Evolutionary conservation across 73 alveolate genomes (phyloP).

Genomic region (Blepharisma stoltei): DNA sequence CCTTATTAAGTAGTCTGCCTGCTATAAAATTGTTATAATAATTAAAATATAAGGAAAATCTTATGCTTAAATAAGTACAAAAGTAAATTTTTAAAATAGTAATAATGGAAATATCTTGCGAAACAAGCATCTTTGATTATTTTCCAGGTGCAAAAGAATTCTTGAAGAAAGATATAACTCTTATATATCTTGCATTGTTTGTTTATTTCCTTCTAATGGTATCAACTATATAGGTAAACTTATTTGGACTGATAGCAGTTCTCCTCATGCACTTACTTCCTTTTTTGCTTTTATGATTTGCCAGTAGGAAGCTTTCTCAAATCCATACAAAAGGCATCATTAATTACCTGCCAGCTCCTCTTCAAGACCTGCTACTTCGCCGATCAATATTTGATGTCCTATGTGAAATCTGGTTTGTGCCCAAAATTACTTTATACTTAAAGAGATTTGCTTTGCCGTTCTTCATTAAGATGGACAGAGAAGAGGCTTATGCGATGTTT

Average conservation of each 20-base stretch:
- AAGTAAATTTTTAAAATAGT: no score
- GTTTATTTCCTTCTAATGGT: constrained; percentile 1
- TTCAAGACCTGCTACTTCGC: neutral
- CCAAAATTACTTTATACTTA: neutral
- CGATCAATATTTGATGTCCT: constrained; percentile 10
- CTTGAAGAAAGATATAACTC: no score
- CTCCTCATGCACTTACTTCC: constrained; percentile 1
- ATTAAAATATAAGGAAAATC: no score
- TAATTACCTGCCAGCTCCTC: neutral
- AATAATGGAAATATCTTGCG: no score
- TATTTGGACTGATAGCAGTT: neutral
- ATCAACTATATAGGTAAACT: neutral
- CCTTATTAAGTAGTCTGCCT: no score
- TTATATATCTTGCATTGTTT: no score
- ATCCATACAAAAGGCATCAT: neutral
- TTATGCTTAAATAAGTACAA: no score
- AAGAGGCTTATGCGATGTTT: constrained; percentile 16
- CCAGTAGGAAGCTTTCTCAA: neutral
- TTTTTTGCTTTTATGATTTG: neutral
- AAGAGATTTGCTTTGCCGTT: neutral
- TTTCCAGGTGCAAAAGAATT: no score
- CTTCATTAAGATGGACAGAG: constrained; percentile 14
- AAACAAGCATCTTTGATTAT: no score
- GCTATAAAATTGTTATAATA: no score
- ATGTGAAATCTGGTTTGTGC: constrained; percentile 16